Conservation (phyloP, 768 basidiomycete genomes). For the Mycena floridula region DNA sequence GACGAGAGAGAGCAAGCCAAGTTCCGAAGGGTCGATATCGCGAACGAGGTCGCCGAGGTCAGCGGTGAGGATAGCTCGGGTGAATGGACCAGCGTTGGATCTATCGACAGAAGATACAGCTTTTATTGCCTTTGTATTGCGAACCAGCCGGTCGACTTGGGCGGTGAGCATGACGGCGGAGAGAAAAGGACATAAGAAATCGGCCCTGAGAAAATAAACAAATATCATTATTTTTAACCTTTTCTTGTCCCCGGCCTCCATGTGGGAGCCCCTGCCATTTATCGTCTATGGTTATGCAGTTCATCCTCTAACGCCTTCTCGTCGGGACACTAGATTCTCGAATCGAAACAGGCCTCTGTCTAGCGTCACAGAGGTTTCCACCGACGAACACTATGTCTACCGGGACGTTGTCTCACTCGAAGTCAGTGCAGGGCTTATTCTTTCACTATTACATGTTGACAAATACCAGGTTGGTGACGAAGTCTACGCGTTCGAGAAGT, state of each 20-base stretch:
- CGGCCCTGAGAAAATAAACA: not conserved
- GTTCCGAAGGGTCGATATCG: slow-evolving; percentile 71
- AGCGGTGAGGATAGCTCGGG: slow-evolving; percentile 56
- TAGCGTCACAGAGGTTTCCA: slow-evolving; percentile 55
- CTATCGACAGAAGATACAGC: slow-evolving; percentile 16
- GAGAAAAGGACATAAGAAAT: not conserved
- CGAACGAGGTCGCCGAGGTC: slow-evolving; percentile 73
- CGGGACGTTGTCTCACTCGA: slow-evolving; percentile 82
- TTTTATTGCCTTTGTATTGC: slow-evolving; percentile 46
- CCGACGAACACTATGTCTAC: slow-evolving; percentile 58
- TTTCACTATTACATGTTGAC: no score
- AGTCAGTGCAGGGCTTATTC: no score
- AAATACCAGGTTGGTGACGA: slow-evolving; percentile 98
- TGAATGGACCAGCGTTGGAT: slow-evolving; percentile 42
- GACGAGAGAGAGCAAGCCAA: slow-evolving; percentile 63
- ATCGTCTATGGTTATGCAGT: slow-evolving; percentile 91
- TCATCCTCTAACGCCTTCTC: slow-evolving; percentile 73
- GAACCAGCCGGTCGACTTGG: slow-evolving; percentile 57
- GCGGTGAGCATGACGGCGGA: not conserved
- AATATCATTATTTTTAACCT: not conserved
- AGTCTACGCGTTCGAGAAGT: slow-evolving; percentile 94
- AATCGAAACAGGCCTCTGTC: slow-evolving; percentile 38
- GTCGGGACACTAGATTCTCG: slow-evolving; percentile 63
- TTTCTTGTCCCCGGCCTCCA: not conserved
- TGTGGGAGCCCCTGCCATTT: slow-evolving; percentile 47